Percentiles rank a stretch among this genome's conserved stretches.
phyloP scores from a whole-genome alignment of 2,329 filamentous ascomycete species.

The Fusarium sp. region DNA sequence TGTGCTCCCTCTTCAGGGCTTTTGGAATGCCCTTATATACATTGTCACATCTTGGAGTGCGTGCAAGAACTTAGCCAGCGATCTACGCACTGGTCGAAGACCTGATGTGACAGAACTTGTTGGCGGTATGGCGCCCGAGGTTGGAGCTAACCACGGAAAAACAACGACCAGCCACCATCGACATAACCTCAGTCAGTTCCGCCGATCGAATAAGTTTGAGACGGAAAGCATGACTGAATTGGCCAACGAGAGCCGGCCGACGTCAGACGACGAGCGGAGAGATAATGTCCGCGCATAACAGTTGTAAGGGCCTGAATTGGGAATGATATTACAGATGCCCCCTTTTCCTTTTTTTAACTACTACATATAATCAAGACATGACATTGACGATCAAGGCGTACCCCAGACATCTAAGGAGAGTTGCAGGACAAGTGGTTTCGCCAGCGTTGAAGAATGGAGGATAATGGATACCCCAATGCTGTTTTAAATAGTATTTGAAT shows the following conservation, averaged over 20 bases:
- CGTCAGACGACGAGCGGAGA: slow-evolving; percentile 52
- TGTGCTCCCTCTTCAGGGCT: slow-evolving; percentile 84
- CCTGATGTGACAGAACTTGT: slow-evolving; percentile 54
- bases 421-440: background rate
- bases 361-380: slow-evolving; percentile 33
- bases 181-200: slow-evolving; percentile 51
- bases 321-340: slow-evolving; percentile 6
- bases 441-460: slow-evolving; percentile 13
- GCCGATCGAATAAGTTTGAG: slow-evolving; percentile 56
- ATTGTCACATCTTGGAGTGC: slow-evolving; percentile 76
- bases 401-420: slow-evolving; percentile 4
- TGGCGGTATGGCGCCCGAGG: slow-evolving; percentile 41
- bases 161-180: slow-evolving; percentile 30
- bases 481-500: slow-evolving; percentile 12
- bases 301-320: background rate
- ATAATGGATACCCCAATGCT: slow-evolving; percentile 39
- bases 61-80: slow-evolving; percentile 63
- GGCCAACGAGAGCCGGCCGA: slow-evolving; percentile 55
- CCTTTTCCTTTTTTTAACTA: slow-evolving; percentile 26
- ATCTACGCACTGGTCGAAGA: slow-evolving; percentile 51
- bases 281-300: slow-evolving; percentile 30
- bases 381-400: slow-evolving; percentile 15
- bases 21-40: slow-evolving; percentile 88
- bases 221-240: slow-evolving; percentile 67
- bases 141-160: slow-evolving; percentile 5